Evolutionary conservation across 2,329 filamentous ascomycete genomes (phyloP).

Genomic region (Xylaria sp.): DNA sequence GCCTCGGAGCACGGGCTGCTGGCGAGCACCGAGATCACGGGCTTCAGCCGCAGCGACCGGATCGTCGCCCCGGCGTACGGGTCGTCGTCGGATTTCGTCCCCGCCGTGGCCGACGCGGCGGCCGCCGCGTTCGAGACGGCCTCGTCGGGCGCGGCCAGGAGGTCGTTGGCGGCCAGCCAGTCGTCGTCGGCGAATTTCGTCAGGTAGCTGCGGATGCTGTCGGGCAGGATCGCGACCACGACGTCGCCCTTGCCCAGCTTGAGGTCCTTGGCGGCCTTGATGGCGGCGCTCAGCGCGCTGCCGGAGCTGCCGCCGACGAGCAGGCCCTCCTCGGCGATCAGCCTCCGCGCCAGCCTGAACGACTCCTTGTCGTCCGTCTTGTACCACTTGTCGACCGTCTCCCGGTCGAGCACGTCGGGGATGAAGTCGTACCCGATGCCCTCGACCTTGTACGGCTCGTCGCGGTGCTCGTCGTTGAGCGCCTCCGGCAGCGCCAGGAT

Average conservation of each 20-base stretch:
- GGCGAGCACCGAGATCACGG: slow-evolving; percentile 81
- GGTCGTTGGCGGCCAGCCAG: slow-evolving; percentile 96
- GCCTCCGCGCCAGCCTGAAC: slow-evolving; percentile 83
- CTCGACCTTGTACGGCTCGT: slow-evolving; percentile 94
- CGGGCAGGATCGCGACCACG: slow-evolving; percentile 87
- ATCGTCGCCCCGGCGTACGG: slow-evolving; percentile 80
- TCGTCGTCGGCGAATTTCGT: slow-evolving; percentile 99
- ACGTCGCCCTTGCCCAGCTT: slow-evolving; percentile 81
- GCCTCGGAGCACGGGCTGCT: slow-evolving; percentile 78
- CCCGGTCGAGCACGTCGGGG: slow-evolving; percentile 84
- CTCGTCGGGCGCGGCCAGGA: slow-evolving; percentile 63
- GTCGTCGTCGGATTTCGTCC: slow-evolving; percentile 61
- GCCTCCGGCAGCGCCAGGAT: slow-evolving; percentile 81
- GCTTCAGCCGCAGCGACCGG: slow-evolving; percentile 82
- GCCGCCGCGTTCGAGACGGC: slow-evolving; percentile 52
- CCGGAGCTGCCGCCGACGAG: slow-evolving; percentile 93
- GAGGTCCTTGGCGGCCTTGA: slow-evolving; percentile 75
- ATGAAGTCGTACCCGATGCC: slow-evolving; percentile 99
- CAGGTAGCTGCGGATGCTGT: slow-evolving; percentile 96
- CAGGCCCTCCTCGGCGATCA: slow-evolving; percentile 93
- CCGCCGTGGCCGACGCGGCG: slow-evolving; percentile 43
- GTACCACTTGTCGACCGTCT: slow-evolving; percentile 89
- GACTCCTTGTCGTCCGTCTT: slow-evolving; percentile 95
- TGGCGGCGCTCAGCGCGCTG: slow-evolving; percentile 82
- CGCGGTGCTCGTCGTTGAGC: slow-evolving; percentile 78